These are phyloP conservation scores for Pichia inconspicua DNA, from an alignment of 1,139 yeast genomes.

Conservation along the genomic window DNA sequence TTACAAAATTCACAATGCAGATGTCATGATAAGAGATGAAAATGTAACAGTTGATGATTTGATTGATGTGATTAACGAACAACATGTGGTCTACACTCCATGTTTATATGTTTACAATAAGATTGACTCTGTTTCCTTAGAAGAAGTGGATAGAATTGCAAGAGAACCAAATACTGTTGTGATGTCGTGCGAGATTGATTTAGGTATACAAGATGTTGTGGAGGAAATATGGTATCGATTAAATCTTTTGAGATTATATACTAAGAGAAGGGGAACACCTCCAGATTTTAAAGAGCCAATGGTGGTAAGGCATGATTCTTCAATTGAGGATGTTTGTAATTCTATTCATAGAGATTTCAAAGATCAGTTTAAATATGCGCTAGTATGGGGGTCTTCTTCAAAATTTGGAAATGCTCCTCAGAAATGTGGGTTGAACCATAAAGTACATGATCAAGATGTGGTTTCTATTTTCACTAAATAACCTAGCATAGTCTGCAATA, in stretches of 20 bases:
- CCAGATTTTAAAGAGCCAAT: constrained; percentile 86
- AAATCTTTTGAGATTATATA: constrained; percentile 70
- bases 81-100: constrained; percentile 79
- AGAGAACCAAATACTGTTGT: constrained; percentile 88
- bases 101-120: constrained; percentile 93
- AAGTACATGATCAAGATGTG: constrained; percentile 88
- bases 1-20: constrained; percentile 88
- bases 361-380: constrained; percentile 83
- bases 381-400: constrained; percentile 95
- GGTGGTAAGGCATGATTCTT: constrained; percentile 75
- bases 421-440: constrained; percentile 83
- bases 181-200: constrained; percentile 81
- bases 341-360: constrained; percentile 89
- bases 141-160: constrained; percentile 88
- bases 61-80: constrained; percentile 83
- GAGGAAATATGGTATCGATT: constrained; percentile 92
- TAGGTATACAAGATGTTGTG: constrained; percentile 80
- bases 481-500: not conserved
- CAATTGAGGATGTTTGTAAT: constrained; percentile 84
- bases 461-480: constrained; percentile 81
- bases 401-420: constrained; percentile 82
- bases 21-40: constrained; percentile 83
- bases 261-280: constrained; percentile 73
- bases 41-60: constrained; percentile 88
- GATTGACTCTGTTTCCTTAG: constrained; percentile 89